Evolutionary conservation across 164 flowering plant species (phyloP).

Genomic region (Hamamelis virginiana): DNA sequence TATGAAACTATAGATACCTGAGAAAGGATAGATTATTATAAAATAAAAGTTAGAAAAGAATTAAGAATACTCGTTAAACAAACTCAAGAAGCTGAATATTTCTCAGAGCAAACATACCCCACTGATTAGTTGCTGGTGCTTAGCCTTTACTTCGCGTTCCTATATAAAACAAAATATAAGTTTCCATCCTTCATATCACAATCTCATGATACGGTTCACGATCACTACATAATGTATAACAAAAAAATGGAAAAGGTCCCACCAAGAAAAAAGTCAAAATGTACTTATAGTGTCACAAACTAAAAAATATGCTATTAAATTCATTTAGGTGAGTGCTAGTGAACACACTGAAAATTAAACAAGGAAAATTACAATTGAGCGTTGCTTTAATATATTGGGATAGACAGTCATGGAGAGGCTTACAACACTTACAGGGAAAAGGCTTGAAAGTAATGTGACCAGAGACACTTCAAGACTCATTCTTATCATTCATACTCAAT

Average conservation of each 20-base stretch:
- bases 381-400: too few species aligned
- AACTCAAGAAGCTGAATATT: neutral
- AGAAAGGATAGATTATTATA: neutral
- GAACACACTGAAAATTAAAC: too few species aligned
- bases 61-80: neutral
- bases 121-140: conserved; percentile 95
- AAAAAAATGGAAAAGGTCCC: too few species aligned
- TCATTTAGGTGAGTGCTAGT: too few species aligned
- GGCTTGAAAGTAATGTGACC: too few species aligned
- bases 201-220: neutral
- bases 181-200: neutral
- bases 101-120: conserved; percentile 56
- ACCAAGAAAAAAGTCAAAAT: neutral
- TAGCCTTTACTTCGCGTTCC: conserved; percentile 98
- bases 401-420: too few species aligned
- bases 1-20: conserved; percentile 89
- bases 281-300: too few species aligned
- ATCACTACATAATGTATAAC: neutral
- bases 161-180: conserved; percentile 30
- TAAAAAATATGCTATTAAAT: too few species aligned
- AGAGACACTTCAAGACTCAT: too few species aligned
- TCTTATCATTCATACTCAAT: too few species aligned
- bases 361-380: too few species aligned
- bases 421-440: too few species aligned
- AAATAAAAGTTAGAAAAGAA: neutral